Base-by-base conservation (phyloP, 2,329 filamentous ascomycete species). In the Xylariales sp. region DNA sequence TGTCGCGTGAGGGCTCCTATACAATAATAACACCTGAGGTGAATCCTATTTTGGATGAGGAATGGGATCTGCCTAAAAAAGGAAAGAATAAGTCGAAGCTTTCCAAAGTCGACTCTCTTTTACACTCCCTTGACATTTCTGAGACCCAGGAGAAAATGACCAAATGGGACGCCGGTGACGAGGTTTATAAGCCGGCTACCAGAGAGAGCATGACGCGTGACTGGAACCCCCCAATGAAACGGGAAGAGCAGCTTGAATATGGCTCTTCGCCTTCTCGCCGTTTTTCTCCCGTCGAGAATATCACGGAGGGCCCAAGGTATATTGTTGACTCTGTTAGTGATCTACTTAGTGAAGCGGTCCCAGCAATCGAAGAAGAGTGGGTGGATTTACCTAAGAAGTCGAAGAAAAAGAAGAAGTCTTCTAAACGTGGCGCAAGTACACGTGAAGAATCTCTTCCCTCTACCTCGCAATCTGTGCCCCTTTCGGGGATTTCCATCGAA, bases 301-400 rank as follows among this genome's bases (percentile, higher is more conserved):
- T 78, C 14, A 74, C 76, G 34, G 81, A 82, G 62, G 82, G 80
- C 67, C 81, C 80, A 50, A 82, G 81, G 68, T 80, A 81, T 70
- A 83, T 84, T 73, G 59, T 56, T 46, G 75, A 78, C 52, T 74
- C 78, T 23, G 77, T 75, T 56, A 73, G 72, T 55, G 75, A 80
- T 60, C 41, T 75, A 48, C 75, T 65, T 7, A 74, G 74, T 45
- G 77, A 75, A 16, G 75, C 75, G 34, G 58, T 59, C 14, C 28
- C 48, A 43, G 61, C 60, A 5, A 64, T 69, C 18, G 78, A 79
- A 59, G 81, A 82, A 56, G 80, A 81, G 8, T 80, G 78, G 76
- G 57, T 55, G 14, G 78, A 77, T 36, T 73, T 72, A 9, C 74
- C 79, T 16, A 79, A 75, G 59, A 79, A 77, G 65, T 76, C 75